Evolutionary conservation across 306 rosid species (phyloP).

Genomic region (Malus sylvestris): DNA sequence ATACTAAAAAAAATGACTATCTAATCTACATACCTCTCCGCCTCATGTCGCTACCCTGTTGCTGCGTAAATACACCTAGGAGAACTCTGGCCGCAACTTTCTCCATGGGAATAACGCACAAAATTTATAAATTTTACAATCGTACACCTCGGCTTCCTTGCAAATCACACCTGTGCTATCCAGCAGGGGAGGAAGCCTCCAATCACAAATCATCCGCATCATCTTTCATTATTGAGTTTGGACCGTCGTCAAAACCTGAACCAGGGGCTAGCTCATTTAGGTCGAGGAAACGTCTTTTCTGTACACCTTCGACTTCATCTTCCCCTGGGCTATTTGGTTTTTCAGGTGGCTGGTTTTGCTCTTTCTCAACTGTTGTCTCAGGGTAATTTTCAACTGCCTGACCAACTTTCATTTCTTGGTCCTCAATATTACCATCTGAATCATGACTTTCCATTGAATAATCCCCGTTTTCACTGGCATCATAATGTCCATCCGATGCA

Average conservation of each 20-base stretch:
- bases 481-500: constrained; percentile 54
- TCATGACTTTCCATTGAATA: constrained; percentile 67
- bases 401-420: constrained; percentile 54
- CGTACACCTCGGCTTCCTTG: constrained; percentile 59
- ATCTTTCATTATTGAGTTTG: constrained; percentile 57
- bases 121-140: constrained; percentile 66
- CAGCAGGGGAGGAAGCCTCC: constrained; percentile 35
- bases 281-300: constrained; percentile 79
- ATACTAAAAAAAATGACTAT: constrained; percentile 79
- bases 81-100: constrained; percentile 50
- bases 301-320: constrained; percentile 63
- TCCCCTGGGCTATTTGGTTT: constrained; percentile 58
- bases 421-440: constrained; percentile 53
- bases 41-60: constrained; percentile 55
- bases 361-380: constrained; percentile 37
- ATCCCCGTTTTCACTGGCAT: constrained; percentile 74
- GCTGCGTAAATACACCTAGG: constrained; percentile 56
- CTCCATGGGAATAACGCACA: constrained; percentile 50
- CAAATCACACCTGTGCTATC: constrained; percentile 22
- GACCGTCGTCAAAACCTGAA: constrained; percentile 86
- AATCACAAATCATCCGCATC: constrained; percentile 52
- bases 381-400: constrained; percentile 42
- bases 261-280: constrained; percentile 94
- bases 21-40: constrained; percentile 77
- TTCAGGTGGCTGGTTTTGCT: constrained; percentile 56